phyloP scores from a whole-genome alignment of 306 rosid species.

The Urtica urens region DNA sequence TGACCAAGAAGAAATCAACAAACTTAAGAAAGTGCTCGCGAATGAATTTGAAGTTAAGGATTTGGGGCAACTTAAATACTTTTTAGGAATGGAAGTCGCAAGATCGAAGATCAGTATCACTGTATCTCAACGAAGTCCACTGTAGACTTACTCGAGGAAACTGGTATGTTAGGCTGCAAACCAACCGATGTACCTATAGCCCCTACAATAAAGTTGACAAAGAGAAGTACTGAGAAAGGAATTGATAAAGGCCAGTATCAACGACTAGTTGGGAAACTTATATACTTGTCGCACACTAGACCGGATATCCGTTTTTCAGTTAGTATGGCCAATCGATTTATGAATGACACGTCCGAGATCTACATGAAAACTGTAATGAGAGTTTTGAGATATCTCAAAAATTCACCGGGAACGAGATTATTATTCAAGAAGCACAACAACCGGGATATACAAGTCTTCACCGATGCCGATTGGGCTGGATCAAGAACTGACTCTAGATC shows the following conservation, averaged over 20 bases:
- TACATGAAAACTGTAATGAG: neutral
- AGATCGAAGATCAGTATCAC: neutral
- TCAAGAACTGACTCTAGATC: neutral
- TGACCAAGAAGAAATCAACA: neutral
- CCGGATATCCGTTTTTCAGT: neutral
- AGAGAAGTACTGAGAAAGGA: too few relatives aligned
- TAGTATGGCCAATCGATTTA: too few relatives aligned
- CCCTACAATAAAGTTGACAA: neutral
- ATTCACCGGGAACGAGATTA: neutral
- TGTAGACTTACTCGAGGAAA: neutral
- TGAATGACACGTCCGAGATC: neutral
- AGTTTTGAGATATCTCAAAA: neutral
- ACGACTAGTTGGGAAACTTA: neutral
- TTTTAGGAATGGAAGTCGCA: neutral
- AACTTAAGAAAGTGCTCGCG: neutral
- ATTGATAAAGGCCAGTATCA: neutral
- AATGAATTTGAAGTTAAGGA: neutral
- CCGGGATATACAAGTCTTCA: neutral
- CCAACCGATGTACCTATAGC: neutral
- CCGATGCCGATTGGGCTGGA: too few relatives aligned
- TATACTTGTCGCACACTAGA: neutral
- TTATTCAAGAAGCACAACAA: neutral
- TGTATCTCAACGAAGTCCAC: neutral
- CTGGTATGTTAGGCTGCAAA: neutral
- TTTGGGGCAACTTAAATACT: neutral